Evolutionary conservation across 2,329 filamentous ascomycete species (phyloP).

Genomic region (Delphinella strobiligena): DNA sequence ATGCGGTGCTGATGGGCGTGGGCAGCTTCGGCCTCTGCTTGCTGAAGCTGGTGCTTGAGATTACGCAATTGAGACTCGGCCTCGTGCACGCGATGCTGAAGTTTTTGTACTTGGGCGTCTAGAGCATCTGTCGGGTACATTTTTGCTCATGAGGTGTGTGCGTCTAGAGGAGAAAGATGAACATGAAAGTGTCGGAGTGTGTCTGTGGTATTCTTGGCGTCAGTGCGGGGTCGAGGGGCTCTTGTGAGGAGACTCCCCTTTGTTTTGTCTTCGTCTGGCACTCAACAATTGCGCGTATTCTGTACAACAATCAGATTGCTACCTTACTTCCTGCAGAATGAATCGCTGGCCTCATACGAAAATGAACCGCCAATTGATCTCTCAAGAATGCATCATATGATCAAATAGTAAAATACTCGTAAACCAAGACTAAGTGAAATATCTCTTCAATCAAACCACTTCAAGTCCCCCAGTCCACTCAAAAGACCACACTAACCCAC

Average conservation of each 20-base stretch:
- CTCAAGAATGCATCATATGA: too few species aligned
- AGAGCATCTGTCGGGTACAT: slow-evolving; percentile 14
- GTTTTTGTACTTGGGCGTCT: slow-evolving; percentile 21
- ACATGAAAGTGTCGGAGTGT: neutral
- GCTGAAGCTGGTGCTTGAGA: slow-evolving; percentile 28
- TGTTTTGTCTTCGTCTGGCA: neutral
- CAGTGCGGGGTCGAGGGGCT: too few species aligned
- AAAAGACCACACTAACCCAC: neutral
- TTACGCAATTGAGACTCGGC: slow-evolving; percentile 29
- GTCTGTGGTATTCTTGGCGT: neutral
- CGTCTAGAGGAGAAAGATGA: neutral
- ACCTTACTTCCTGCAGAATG: too few species aligned
- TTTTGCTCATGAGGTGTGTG: neutral
- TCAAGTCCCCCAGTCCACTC: neutral
- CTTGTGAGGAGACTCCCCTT: neutral
- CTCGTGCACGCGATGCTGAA: slow-evolving; percentile 29
- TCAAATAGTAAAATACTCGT: too few species aligned
- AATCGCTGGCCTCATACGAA: too few species aligned
- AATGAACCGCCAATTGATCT: too few species aligned
- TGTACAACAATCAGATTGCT: too few species aligned
- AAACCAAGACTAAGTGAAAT: too few species aligned
- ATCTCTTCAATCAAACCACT: neutral
- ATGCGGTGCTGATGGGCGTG: slow-evolving; percentile 15
- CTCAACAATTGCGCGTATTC: too few species aligned
- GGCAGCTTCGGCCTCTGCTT: slow-evolving; percentile 25